Evolutionary conservation across 768 basidiomycete species (phyloP).

Genomic region (Suillus ampliporus): DNA sequence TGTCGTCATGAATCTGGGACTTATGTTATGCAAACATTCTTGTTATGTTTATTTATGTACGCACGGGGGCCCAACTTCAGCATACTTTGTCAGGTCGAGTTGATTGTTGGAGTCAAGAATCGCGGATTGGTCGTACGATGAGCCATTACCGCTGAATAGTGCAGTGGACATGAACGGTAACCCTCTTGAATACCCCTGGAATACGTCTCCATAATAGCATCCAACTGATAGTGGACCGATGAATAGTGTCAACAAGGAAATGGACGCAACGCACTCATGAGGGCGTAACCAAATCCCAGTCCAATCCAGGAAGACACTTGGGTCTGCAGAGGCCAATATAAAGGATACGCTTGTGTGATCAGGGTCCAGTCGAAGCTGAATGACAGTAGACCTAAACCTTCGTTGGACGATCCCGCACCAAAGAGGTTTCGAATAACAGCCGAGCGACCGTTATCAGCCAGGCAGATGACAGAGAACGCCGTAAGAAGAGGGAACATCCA

Average conservation of each 20-base stretch:
- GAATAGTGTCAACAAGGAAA: not conserved
- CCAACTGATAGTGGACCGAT: slow-evolving; percentile 2
- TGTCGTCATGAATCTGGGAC: slow-evolving; percentile 20
- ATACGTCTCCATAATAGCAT: slow-evolving; percentile 46
- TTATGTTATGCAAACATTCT: slow-evolving; percentile 13
- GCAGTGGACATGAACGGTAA: slow-evolving; percentile 55
- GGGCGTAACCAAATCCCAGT: slow-evolving; percentile 26
- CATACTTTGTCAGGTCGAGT: slow-evolving; percentile 17
- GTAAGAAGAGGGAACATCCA: slow-evolving; percentile 44
- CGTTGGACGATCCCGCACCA: slow-evolving; percentile 55
- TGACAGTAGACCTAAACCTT: slow-evolving; percentile 54
- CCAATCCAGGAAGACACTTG: slow-evolving; percentile 34
- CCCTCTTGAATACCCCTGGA: slow-evolving; percentile 44
- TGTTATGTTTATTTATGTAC: slow-evolving; percentile 1
- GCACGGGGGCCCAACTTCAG: slow-evolving; percentile 20
- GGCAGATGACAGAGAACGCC: slow-evolving; percentile 54
- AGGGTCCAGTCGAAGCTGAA: slow-evolving; percentile 58
- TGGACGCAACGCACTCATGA: slow-evolving; percentile 38
- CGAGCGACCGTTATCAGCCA: slow-evolving; percentile 52
- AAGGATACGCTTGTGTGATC: slow-evolving; percentile 58
- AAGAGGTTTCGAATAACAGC: slow-evolving; percentile 47
- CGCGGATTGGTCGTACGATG: slow-evolving; percentile 19
- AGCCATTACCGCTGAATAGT: slow-evolving; percentile 41
- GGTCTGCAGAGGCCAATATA: slow-evolving; percentile 62
- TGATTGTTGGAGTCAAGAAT: slow-evolving; percentile 17